These are phyloP conservation scores for Aspergillus aculeatus DNA, from an alignment of 2,329 filamentous ascomycete genomes.

Conservation along the genomic window DNA sequence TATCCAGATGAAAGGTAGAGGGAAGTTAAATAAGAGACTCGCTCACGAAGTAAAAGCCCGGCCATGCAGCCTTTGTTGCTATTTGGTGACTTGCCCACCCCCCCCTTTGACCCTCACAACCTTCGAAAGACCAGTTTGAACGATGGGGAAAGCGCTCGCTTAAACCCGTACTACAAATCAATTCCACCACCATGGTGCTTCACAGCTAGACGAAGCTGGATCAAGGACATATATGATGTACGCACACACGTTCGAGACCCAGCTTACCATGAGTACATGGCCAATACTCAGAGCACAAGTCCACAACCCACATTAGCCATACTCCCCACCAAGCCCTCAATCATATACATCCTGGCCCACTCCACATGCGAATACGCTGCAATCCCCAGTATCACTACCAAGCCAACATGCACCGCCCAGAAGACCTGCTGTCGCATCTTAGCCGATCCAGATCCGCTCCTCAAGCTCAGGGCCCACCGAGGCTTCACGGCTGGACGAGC, in stretches of 20 bases:
- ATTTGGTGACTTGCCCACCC: too few relatives aligned
- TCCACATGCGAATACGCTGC: slow-evolving; percentile 56
- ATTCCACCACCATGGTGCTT: too few relatives aligned
- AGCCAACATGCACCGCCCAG: slow-evolving; percentile 55
- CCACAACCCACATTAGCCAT: slow-evolving; percentile 41
- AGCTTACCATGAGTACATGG: not conserved
- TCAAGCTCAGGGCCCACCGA: slow-evolving; percentile 14
- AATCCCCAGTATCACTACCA: slow-evolving; percentile 51
- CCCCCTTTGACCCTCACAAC: too few relatives aligned
- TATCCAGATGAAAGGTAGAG: too few relatives aligned
- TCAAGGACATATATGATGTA: not conserved
- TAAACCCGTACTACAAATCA: too few relatives aligned
- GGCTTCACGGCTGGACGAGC: slow-evolving; percentile 41
- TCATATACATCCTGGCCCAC: slow-evolving; percentile 55
- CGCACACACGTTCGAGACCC: not conserved
- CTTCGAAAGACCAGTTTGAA: too few relatives aligned
- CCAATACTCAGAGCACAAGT: slow-evolving; percentile 14
- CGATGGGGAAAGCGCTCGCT: too few relatives aligned
- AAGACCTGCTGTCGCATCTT: slow-evolving; percentile 47
- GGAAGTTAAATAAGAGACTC: too few relatives aligned
- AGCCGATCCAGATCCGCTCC: slow-evolving; percentile 17
- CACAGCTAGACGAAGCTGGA: too few relatives aligned
- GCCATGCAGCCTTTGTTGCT: too few relatives aligned
- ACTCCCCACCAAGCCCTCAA: slow-evolving; percentile 50
- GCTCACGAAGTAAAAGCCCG: too few relatives aligned